Percentiles rank a stretch among this genome's conserved stretches.
These are phyloP conservation scores for Cutaneotrichosporon sp. DNA, from an alignment of 1,284 basidiomycete species.

Conservation along the genomic window DNA sequence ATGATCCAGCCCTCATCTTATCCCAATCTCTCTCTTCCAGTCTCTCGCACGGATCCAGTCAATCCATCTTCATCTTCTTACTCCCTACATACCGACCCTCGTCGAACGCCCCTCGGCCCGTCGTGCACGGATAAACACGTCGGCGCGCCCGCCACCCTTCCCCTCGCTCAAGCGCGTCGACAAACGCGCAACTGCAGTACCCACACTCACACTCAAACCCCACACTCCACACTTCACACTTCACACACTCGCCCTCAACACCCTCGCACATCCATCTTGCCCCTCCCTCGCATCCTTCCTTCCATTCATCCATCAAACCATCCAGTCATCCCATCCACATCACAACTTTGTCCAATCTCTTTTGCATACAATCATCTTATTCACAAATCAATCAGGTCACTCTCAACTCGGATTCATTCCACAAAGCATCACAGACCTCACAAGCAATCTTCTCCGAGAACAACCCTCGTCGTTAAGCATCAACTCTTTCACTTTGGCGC, in stretches of 20 bases:
- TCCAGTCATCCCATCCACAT: not conserved
- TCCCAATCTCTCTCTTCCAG: not conserved
- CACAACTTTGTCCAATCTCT: not conserved
- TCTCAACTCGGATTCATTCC: not conserved
- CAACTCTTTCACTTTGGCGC: not conserved
- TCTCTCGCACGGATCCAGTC: not conserved
- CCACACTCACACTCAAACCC: not conserved
- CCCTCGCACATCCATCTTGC: not conserved
- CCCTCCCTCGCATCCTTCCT: no score
- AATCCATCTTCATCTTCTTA: not conserved
- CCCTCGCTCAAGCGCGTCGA: not conserved
- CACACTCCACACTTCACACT: no score
- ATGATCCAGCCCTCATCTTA: not conserved
- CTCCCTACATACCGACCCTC: not conserved
- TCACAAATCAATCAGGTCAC: no score
- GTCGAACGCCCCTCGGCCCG: not conserved
- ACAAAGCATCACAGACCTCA: not conserved
- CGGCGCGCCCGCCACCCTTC: not conserved
- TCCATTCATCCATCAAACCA: constrained; percentile 6
- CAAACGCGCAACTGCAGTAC: not conserved
- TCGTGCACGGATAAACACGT: constrained; percentile 16
- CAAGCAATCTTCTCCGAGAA: not conserved
- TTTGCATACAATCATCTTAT: no score
- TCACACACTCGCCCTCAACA: not conserved
- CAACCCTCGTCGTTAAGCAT: not conserved